Conservation (phyloP, 495 filamentous ascomycete genomes). For the Annulohypoxylon maeteangense region DNA sequence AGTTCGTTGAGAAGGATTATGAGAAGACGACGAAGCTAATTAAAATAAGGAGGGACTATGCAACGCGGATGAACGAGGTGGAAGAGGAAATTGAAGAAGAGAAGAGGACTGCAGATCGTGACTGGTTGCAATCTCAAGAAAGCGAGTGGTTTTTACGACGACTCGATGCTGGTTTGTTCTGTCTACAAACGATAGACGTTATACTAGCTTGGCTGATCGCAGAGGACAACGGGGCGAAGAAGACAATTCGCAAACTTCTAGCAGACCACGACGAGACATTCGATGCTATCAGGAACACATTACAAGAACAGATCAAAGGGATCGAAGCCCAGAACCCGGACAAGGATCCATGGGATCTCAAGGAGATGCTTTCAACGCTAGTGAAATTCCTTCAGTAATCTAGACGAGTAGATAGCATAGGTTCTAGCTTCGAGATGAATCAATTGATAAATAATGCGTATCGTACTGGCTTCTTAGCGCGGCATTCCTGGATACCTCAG, state of each 20-base stretch:
- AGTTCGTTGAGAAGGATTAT: conserved; percentile 96
- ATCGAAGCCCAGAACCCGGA: conserved; percentile 66
- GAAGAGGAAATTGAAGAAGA: conserved; percentile 76
- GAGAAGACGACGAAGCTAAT: conserved; percentile 80
- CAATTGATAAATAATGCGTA: conserved; percentile 38
- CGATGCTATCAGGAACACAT: conserved; percentile 68
- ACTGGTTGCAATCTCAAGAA: conserved; percentile 48
- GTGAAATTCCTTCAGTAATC: conserved; percentile 65
- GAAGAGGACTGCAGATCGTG: conserved; percentile 39
- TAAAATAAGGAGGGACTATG: conserved; percentile 76
- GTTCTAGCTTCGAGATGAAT: conserved; percentile 27
- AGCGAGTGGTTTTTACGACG: conserved; percentile 83
- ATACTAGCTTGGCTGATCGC: conserved; percentile 92
- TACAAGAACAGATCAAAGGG: conserved; percentile 75
- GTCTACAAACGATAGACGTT: conserved; percentile 85
- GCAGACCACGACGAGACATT: conserved; percentile 75
- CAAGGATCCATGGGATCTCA: conserved; percentile 59
- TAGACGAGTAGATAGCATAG: background rate
- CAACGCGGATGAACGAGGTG: conserved; percentile 68
- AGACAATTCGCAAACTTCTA: conserved; percentile 70
- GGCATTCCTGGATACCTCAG: background rate
- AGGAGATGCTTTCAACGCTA: conserved; percentile 77
- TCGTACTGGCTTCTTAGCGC: conserved; percentile 21
- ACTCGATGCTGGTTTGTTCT: conserved; percentile 87
- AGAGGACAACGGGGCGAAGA: conserved; percentile 84